Evolutionary conservation across 2,329 filamentous ascomycete species (phyloP), one percentile per base, ranked within the genome.

Genomic region (Scedosporium dehoogii): DNA sequence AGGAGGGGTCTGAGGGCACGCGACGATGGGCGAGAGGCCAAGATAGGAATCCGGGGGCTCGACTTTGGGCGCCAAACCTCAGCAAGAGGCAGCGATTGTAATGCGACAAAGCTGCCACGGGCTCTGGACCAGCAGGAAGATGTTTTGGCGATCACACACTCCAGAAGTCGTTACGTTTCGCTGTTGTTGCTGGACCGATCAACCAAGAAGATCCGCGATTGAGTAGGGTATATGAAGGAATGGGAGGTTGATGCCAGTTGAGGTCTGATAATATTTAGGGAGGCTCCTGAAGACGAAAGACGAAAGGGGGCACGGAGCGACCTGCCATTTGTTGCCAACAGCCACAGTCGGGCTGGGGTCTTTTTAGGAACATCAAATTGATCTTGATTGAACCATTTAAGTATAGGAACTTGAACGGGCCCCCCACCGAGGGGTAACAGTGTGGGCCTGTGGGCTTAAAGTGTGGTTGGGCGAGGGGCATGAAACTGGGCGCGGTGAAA

Each of bases 131-230:
- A 18, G 59, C 59, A 56, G 48, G 9, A 48, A 33, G 51, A 25
- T 16, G 60, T 62, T 62, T 62, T 18, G 60, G 60, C 60, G 60
- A 62, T 62, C 60, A 62, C 51, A 62, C 60, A 51, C 60, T 62
- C n/a, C 21, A 42, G 23, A 23, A 38, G 53, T 21, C 12, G 29
- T 62, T 38, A 21, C 21, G 60, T 62, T 62, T 62, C 60, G 60
- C 16, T 38, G 44, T 6, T 38, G 44, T 6, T 44, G 25, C 27
- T 53, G 25, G 10, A 27, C 59, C 10, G 44, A 46, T 63, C 61
- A 59, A 63, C 56, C 18, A 33, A 57, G 38, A 38, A 60, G 29
- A 25, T 56, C 46, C 2, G n/a, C 58, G 29, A 42, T 46, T 42
- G 33, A 53, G 38, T 14, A 33, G 25, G 4, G 27, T 33, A 59